Percentiles rank a stretch among this genome's conserved stretches.
These are phyloP conservation scores for Suillus subaureus DNA, from an alignment of 768 basidiomycete species.

Conservation along the genomic window DNA sequence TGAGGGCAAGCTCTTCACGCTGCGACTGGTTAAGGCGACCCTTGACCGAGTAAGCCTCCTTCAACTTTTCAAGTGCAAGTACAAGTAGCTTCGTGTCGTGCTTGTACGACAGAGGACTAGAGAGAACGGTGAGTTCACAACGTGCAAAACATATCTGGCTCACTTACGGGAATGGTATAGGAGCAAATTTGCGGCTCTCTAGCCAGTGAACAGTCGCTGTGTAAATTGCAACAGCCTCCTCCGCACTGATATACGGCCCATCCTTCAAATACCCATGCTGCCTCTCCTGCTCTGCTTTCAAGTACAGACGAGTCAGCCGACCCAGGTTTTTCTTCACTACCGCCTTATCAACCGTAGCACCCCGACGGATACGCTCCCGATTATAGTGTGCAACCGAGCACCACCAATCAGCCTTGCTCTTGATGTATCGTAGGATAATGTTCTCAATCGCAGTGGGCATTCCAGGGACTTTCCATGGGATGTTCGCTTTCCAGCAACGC, in stretches of 20 bases:
- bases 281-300: constrained; percentile 98
- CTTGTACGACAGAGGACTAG: constrained; percentile 93
- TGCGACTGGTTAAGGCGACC: constrained; percentile 97
- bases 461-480: constrained; percentile 99
- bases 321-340: constrained; percentile 99
- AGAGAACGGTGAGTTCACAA: constrained; percentile 10
- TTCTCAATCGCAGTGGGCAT: constrained; percentile 99
- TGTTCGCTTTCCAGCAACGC: constrained; percentile 97
- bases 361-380: constrained; percentile 94
- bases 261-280: constrained; percentile 99
- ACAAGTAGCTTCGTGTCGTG: constrained; percentile 98
- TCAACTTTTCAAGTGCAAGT: constrained; percentile 94
- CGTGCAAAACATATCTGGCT: background rate
- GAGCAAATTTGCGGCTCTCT: constrained; percentile 96
- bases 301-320: constrained; percentile 93
- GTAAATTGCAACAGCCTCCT: constrained; percentile 98
- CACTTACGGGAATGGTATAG: constrained; percentile 94
- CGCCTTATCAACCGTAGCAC: constrained; percentile 97
- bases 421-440: constrained; percentile 98
- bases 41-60: constrained; percentile 98
- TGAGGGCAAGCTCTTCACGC: constrained; percentile 95
- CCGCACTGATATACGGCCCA: constrained; percentile 97
- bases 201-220: constrained; percentile 99
- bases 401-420: constrained; percentile 99
- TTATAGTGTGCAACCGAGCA: constrained; percentile 97